Base-by-base conservation (phyloP, 495 filamentous ascomycete genomes). In the Aspergillus sclerotiicarbonarius region DNA sequence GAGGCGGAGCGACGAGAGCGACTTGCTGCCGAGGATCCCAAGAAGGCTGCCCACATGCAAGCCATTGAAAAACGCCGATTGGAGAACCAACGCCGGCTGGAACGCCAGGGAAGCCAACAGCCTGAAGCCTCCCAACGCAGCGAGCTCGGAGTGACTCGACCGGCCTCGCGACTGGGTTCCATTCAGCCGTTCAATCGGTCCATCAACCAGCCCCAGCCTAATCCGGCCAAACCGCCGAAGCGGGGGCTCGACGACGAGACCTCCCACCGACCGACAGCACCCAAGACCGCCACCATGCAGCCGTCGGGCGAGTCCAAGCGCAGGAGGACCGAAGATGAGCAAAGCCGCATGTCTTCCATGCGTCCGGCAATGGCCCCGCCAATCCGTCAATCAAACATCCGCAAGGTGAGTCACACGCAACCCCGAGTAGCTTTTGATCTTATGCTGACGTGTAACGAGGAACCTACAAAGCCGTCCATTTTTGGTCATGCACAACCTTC, bases 371-470 rank as follows among this genome's bases (percentile, higher is more conserved):
- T 90, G 76, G 87, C 85, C 19, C 89, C 91, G 46, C 91, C 92
- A 12, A 90, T 94, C 54, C 84, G 92, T 54, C 89, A 91, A 59
- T 91, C 90, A 2, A 85, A 76, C 53, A 89, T 89, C 54, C 85
- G 87, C 43, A 55, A 56, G 55, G 62, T 64, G 29, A 55, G 16
- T 51, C 3, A 21, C 18, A 6, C 12, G 0, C 8, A 10, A 1
- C 41, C 12, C 18, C 21, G 6, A 0, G 21, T 12, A 19, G 21
- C 3, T 8, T n/a, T 10, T 29, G 19, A 32, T n/a, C 20, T 29
- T 25, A n/a, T 39, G 57, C 62, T 79, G 51, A 77, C 66, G 6
- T 30, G 10, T n/a, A 20, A 33, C 29, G 62, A 87, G 84, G 84
- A 88, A 53, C 68, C 78, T 54, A 71, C 74, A 16, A 77, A 84